Evolutionary conservation across 495 filamentous ascomycete genomes (phyloP).

Genomic region (Amphirosellinia nigrospora): DNA sequence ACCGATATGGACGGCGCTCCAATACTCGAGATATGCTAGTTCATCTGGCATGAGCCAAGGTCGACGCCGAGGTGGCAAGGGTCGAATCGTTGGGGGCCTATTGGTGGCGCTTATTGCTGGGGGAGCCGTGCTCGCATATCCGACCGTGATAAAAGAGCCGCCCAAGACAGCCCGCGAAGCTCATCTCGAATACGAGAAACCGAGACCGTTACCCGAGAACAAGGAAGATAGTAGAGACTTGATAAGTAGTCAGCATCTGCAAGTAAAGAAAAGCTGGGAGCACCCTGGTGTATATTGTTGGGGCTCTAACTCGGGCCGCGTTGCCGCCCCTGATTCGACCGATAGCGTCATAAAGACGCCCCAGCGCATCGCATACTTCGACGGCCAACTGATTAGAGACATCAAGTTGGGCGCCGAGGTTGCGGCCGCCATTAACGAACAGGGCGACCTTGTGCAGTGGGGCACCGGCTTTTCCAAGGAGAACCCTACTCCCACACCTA

Average conservation of each 20-base stretch:
- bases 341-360: conserved; percentile 80
- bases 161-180: conserved; percentile 39
- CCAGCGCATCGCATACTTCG: conserved; percentile 79
- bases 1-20: conserved; percentile 20
- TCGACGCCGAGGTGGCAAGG: conserved; percentile 22
- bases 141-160: conserved; percentile 25
- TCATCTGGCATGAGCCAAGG: conserved; percentile 17
- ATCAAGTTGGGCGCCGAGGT: conserved; percentile 83
- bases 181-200: conserved; percentile 65
- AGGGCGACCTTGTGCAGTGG: conserved; percentile 92
- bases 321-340: conserved; percentile 82
- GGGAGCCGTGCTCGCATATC: conserved; percentile 32
- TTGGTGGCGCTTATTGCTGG: conserved; percentile 32
- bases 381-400: conserved; percentile 83
- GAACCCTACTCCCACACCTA: conserved; percentile 62
- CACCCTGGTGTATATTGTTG: conserved; percentile 91
- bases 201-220: conserved; percentile 56
- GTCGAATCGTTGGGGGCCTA: conserved; percentile 29
- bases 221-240: conserved; percentile 74
- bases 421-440: conserved; percentile 87
- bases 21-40: conserved; percentile 43
- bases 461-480: conserved; percentile 71
- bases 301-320: conserved; percentile 86
- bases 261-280: conserved; percentile 87
- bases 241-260: conserved; percentile 77